Base-by-base conservation (phyloP, 148 eudicot genomes). In the Rhododendron ferrugineum region DNA sequence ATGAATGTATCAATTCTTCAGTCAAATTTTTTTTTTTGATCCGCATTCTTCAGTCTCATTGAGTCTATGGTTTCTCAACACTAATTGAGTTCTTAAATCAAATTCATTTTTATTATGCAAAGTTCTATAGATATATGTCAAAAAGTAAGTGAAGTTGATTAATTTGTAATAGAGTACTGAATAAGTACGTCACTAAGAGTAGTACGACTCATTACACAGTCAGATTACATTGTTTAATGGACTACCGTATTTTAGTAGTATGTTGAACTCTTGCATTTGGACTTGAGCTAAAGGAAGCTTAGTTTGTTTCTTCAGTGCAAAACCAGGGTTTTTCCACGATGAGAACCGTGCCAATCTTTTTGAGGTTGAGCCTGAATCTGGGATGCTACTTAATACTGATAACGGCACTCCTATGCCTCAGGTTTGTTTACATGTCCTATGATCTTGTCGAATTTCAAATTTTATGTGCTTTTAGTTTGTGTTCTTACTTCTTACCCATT, bases 331-430 rank as follows among this genome's bases (percentile, higher is more conserved):
- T 90, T 97, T 97, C 88, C 96, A 93, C 86, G 98, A 96, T 86
- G 98, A 90, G 86, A 95, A 91, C 88, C 99, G 95, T 60, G 96
- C 98, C 75, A 94, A 86, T 84, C 92, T 97, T 85, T 97, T 97
- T 86, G 96, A 95, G 90, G 99, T 97, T 88, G 95, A 91, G 36
- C 95, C 94, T 49, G 94, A 92, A 86, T 92, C 98, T 54, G 98
- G 98, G 64, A 92, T 95, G 98, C 96, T 97, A 84, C 88, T 94
- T 77, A 97, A 97, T 85, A 97, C 99, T 30, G 98, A 97, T 86
- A 97, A 97, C 83, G 99, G 99, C 47, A 95, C 98, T 86, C 98
- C 99, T 81, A 92, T 97, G 98, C 84, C 94, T 87, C 98, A 94
- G 95, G 99, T 97, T 86, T 86, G 89, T 81, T 81, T 60, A 47